phyloP scores from a whole-genome alignment of 2,329 filamentous ascomycete species.

The Calonectria hawksworthii region DNA sequence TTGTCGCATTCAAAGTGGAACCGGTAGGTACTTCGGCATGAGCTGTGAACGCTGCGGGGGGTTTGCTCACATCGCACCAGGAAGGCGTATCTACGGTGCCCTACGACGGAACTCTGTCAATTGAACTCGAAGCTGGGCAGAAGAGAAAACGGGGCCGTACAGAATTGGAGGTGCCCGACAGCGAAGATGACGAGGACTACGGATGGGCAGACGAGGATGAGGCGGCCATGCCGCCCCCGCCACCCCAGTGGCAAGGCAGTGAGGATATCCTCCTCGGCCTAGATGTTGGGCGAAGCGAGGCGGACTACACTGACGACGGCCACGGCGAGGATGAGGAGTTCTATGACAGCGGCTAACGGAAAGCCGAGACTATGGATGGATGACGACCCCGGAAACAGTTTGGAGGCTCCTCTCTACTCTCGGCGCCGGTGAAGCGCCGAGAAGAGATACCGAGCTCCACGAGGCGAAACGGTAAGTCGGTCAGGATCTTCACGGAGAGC shows the following conservation, averaged over 20 bases:
- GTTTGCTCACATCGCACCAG: constrained; percentile 51
- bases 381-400: constrained; percentile 28
- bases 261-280: constrained; percentile 72
- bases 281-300: constrained; percentile 57
- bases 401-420: constrained; percentile 38
- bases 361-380: constrained; percentile 36
- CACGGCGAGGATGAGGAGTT: constrained; percentile 36
- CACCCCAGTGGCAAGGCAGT: constrained; percentile 78
- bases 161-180: constrained; percentile 72
- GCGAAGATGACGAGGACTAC: constrained; percentile 78
- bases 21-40: constrained; percentile 52
- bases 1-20: constrained; percentile 65
- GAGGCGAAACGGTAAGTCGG: constrained; percentile 34
- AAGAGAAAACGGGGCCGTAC: constrained; percentile 77
- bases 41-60: constrained; percentile 30
- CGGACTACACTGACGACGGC: constrained; percentile 42
- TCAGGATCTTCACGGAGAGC: constrained; percentile 36
- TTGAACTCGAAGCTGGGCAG: constrained; percentile 53
- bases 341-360: constrained; percentile 39
- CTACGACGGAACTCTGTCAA: constrained; percentile 55
- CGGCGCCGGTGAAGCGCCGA: constrained; percentile 52
- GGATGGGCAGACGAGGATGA: constrained; percentile 80
- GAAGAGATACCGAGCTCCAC: constrained; percentile 36
- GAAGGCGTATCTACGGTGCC: constrained; percentile 58
- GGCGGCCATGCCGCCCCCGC: constrained; percentile 69